Percentiles rank a stretch among this genome's conserved stretches.
Evolutionary conservation across 1,284 basidiomycete genomes (phyloP).

Genomic region (Sparassis latifolia): DNA sequence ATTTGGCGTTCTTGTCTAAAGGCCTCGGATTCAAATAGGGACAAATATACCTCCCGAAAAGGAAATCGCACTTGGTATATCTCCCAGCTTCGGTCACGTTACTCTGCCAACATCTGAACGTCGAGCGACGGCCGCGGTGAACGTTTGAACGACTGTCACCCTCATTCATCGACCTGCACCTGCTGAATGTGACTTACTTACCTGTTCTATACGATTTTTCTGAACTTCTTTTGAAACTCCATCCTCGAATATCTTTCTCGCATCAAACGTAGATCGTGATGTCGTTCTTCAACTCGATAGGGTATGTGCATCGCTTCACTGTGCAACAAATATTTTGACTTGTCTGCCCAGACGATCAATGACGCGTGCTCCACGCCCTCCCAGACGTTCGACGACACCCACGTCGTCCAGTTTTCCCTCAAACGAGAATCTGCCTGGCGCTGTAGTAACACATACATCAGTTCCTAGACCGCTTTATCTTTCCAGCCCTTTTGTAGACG

Average conservation of each 20-base stretch:
- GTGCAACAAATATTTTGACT: background rate
- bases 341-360: conserved; percentile 52
- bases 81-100: too few relatives aligned
- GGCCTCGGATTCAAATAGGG: conserved; percentile 20
- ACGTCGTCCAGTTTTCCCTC: conserved; percentile 56
- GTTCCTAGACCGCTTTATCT: conserved; percentile 75
- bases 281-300: conserved; percentile 77
- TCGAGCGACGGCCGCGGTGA: too few relatives aligned
- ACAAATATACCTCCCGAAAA: conserved; percentile 13
- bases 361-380: conserved; percentile 55
- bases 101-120: too few relatives aligned
- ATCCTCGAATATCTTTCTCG: background rate
- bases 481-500: conserved; percentile 95
- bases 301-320: conserved; percentile 33
- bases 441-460: conserved; percentile 33
- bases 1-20: conserved; percentile 22
- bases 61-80: too few relatives aligned
- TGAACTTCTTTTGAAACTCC: background rate
- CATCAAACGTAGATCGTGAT: conserved; percentile 26
- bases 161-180: too few relatives aligned
- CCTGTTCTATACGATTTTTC: background rate
- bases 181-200: too few relatives aligned
- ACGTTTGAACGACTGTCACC: too few relatives aligned
- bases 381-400: conserved; percentile 65
- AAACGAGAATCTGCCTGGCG: conserved; percentile 33